Conservation (phyloP, 106 monocot species). For the Platanthera guangdongensis region DNA sequence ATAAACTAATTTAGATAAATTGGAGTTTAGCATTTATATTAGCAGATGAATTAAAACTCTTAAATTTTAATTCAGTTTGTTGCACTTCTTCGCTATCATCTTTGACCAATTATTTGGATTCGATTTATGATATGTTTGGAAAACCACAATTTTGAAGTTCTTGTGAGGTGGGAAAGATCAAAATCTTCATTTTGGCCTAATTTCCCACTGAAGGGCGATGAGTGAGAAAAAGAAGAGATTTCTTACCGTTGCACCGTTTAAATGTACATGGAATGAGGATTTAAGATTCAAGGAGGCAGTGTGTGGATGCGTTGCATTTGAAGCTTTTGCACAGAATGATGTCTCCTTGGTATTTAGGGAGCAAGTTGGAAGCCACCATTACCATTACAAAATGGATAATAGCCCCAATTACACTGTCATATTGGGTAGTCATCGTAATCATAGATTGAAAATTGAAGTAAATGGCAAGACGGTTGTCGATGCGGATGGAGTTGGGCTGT, state of each 20-base stretch:
- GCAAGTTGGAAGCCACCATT: constrained; percentile 78
- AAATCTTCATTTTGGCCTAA: no score
- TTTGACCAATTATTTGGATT: no score
- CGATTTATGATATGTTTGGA: no score
- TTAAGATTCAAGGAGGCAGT: constrained; percentile 79
- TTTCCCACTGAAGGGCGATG: not conserved
- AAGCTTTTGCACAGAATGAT: constrained; percentile 93
- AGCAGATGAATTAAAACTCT: no score
- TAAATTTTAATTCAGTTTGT: no score
- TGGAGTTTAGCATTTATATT: no score
- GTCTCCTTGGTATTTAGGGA: constrained; percentile 90
- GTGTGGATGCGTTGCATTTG: constrained; percentile 87
- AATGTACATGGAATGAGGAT: constrained; percentile 89
- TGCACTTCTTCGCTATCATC: no score
- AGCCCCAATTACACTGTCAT: constrained; percentile 80
- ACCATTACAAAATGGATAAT: constrained; percentile 91
- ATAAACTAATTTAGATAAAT: no score
- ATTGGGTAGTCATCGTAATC: constrained; percentile 86
- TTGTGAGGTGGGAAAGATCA: no score
- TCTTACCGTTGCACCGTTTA: constrained; percentile 80
- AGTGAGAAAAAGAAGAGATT: constrained; percentile 44
- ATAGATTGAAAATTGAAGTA: constrained; percentile 86
- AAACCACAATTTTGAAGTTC: no score
- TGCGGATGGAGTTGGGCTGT: constrained; percentile 67
- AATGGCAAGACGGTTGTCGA: constrained; percentile 77